Percentiles rank a stretch among this genome's conserved stretches.
phyloP scores from a whole-genome alignment of 805 yeast species.

The Kazachstania psychrophila region DNA sequence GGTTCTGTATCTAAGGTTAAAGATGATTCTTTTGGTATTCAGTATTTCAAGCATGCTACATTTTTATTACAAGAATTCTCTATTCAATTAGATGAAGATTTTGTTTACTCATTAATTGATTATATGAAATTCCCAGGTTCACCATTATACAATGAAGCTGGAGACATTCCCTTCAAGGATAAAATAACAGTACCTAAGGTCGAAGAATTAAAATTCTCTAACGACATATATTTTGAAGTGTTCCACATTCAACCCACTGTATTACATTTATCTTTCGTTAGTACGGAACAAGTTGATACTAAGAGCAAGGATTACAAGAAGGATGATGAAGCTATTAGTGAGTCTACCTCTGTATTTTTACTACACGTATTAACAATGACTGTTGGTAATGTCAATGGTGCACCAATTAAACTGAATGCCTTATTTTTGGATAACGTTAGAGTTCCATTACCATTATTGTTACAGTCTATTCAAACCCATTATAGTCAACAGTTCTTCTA shows the following conservation, averaged over 20 bases:
- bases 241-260: conserved; percentile 88
- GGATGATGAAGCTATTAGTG: conserved; percentile 2
- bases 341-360: conserved; percentile 47
- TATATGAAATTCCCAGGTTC: conserved; percentile 78
- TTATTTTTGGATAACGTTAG: conserved; percentile 80
- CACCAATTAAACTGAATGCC: conserved; percentile 85
- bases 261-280: conserved; percentile 78
- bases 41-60: conserved; percentile 86
- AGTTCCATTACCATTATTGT: conserved; percentile 67
- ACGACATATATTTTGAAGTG: conserved; percentile 85
- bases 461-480: conserved; percentile 67
- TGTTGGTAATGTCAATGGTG: conserved; percentile 92
- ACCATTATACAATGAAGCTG: conserved; percentile 42
- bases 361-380: conserved; percentile 91
- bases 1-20: conserved; percentile 75
- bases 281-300: conserved; percentile 53
- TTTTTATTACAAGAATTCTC: conserved; percentile 82
- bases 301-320: background rate
- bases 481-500: conserved; percentile 87
- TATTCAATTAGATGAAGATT: conserved; percentile 88
- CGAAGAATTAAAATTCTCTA: conserved; percentile 40
- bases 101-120: conserved; percentile 70
- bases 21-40: conserved; percentile 85
- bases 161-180: conserved; percentile 14
- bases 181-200: conserved; percentile 67